phyloP scores from a whole-genome alignment of 768 basidiomycete genomes.

The Serpula lacrymans region DNA sequence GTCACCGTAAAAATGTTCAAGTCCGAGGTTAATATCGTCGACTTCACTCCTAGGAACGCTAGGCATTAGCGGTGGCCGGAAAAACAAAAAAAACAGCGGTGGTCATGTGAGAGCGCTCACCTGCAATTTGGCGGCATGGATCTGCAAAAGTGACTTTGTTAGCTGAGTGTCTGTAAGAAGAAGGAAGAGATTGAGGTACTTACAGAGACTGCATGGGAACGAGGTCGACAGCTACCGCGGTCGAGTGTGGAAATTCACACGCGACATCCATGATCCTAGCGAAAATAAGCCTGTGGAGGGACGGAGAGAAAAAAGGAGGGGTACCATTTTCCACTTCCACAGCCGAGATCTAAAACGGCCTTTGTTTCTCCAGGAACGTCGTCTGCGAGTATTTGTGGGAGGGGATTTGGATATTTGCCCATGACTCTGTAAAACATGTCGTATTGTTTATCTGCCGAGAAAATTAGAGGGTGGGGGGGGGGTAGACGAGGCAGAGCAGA shows the following conservation, averaged over 20 bases:
- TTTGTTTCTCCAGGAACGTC: slow-evolving; percentile 57
- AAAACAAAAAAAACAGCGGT: slow-evolving; percentile 1
- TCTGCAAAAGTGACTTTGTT: slow-evolving; percentile 37
- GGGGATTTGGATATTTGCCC: slow-evolving; percentile 62
- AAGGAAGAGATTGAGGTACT: slow-evolving; percentile 26
- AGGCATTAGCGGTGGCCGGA: no score
- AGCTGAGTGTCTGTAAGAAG: slow-evolving; percentile 12
- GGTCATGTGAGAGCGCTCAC: slow-evolving; percentile 40
- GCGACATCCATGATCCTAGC: slow-evolving; percentile 74
- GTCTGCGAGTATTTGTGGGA: slow-evolving; percentile 58
- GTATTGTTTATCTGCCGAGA: slow-evolving; percentile 60
- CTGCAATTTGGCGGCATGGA: slow-evolving; percentile 69
- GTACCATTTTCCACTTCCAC: slow-evolving; percentile 77
- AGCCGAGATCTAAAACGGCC: slow-evolving; percentile 70
- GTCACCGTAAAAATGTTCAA: slow-evolving; percentile 67
- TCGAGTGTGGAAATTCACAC: slow-evolving; percentile 65
- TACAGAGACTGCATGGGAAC: slow-evolving; percentile 76
- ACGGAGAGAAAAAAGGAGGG: slow-evolving; percentile 11
- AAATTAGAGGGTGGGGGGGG: slow-evolving; percentile 9
- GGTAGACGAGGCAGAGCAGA: slow-evolving; percentile 26
- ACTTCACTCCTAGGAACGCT: slow-evolving; percentile 67
- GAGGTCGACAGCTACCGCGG: slow-evolving; percentile 72
- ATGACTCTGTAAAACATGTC: slow-evolving; percentile 58
- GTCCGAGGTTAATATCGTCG: slow-evolving; percentile 71
- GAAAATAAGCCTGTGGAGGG: slow-evolving; percentile 8